phyloP scores from a whole-genome alignment of 331 rosid genomes.

The Phaseolus coccineus region DNA sequence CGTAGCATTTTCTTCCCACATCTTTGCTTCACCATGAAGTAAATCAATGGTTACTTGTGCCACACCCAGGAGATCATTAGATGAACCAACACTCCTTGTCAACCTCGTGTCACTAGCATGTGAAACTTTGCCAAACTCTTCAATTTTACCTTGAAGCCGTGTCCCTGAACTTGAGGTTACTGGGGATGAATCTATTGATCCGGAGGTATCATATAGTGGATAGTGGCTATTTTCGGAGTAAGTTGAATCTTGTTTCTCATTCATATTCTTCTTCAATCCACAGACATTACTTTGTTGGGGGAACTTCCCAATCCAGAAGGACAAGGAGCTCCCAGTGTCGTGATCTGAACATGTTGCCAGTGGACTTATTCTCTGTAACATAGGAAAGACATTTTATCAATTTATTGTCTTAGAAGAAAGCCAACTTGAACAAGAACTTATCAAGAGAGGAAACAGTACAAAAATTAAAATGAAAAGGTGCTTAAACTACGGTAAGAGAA shows the following conservation, averaged over 20 bases:
- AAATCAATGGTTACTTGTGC: conserved; percentile 54
- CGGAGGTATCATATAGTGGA: conserved; percentile 40
- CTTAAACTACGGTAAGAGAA: background rate
- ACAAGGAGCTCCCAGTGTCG: conserved; percentile 44
- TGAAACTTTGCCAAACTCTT: conserved; percentile 41
- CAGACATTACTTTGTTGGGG: conserved; percentile 34
- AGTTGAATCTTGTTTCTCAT: conserved; percentile 40
- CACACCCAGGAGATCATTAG: conserved; percentile 52
- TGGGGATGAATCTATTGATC: conserved; percentile 44
- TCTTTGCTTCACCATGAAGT: conserved; percentile 52
- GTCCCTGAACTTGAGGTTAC: conserved; percentile 37
- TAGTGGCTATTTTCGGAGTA: conserved; percentile 29
- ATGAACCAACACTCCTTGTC: conserved; percentile 44
- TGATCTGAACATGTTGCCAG: conserved; percentile 39
- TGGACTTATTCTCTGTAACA: conserved; percentile 46
- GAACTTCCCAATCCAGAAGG: conserved; percentile 44
- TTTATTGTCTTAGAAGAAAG: conserved; percentile 9
- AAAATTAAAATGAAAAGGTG: background rate
- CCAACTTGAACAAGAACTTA: conserved; percentile 8
- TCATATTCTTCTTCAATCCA: conserved; percentile 34
- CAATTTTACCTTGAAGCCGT: conserved; percentile 40
- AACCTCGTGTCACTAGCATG: conserved; percentile 33
- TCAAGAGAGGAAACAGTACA: background rate
- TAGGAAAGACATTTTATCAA: conserved; percentile 9
- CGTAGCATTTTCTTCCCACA: conserved; percentile 53